Conservation (phyloP, 148 eudicot genomes). For the Nyssa sinensis region DNA sequence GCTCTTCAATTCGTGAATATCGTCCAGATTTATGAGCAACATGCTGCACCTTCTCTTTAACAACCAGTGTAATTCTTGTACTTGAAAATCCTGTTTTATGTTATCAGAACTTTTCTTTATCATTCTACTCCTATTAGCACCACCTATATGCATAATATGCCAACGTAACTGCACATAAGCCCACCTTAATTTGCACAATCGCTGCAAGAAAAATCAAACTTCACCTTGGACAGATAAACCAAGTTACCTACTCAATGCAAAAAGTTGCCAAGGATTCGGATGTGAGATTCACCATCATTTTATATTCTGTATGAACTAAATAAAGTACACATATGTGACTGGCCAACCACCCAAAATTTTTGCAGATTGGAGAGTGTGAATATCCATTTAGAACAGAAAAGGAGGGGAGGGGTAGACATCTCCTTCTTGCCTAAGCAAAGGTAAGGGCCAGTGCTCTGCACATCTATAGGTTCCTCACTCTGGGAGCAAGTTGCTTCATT, state of each 20-base stretch:
- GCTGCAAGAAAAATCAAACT: neutral
- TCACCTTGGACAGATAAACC: neutral
- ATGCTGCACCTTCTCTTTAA: no score
- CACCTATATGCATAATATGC: no score
- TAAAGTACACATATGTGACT: neutral
- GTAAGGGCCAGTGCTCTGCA: neutral
- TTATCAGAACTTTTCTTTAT: no score
- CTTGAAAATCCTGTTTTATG: no score
- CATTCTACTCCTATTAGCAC: no score
- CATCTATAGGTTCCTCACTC: neutral
- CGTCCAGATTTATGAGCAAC: no score
- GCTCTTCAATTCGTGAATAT: no score
- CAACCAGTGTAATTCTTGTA: no score
- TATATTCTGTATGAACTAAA: neutral
- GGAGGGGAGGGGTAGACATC: neutral
- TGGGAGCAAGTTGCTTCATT: conserved; percentile 10
- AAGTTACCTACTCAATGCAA: neutral
- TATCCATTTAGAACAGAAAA: neutral
- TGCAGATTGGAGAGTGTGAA: neutral
- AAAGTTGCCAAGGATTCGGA: neutral
- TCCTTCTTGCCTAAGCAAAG: neutral
- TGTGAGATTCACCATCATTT: no score
- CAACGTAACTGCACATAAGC: no score
- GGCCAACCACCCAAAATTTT: neutral
- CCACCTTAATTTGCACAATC: no score